Evolutionary conservation across 2,329 filamentous ascomycete species (phyloP).

Genomic region (Phaeosphaeriaceae sp.): DNA sequence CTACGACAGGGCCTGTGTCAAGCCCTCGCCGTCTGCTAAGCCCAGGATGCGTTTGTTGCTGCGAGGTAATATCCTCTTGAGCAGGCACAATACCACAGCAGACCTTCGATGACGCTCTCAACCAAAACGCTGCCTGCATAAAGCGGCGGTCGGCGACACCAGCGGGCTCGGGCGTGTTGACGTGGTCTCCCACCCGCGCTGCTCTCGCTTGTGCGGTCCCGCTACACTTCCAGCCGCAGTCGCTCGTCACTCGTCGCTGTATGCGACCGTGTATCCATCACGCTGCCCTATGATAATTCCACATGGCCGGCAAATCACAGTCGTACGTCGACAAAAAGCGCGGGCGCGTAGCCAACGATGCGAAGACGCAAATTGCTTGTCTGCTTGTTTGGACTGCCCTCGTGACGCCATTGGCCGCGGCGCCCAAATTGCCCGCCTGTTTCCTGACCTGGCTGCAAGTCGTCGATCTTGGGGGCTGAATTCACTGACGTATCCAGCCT

Average conservation of each 20-base stretch:
- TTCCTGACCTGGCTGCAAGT: constrained; percentile 4
- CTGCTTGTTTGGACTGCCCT: constrained; percentile 5
- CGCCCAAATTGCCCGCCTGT: constrained; percentile 26
- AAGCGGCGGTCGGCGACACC: constrained; percentile 5
- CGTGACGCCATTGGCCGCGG: constrained; percentile 21
- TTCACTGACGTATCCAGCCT: not conserved
- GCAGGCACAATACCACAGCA: not conserved
- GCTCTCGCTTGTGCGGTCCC: not conserved
- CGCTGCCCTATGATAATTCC: not conserved
- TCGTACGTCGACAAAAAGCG: constrained; percentile 24
- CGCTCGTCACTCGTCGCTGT: not conserved
- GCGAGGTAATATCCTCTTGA: not conserved
- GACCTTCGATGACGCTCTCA: constrained; percentile 12
- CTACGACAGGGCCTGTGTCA: not conserved
- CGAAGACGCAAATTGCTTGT: constrained; percentile 21
- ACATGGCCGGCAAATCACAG: constrained; percentile 38
- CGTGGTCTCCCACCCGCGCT: constrained; percentile 5
- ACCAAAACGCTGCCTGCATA: constrained; percentile 7
- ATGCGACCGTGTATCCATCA: not conserved
- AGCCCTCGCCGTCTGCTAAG: not conserved
- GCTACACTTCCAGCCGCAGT: not conserved
- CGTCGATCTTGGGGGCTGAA: not conserved
- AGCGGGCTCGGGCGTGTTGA: constrained; percentile 13
- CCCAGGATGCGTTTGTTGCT: not conserved
- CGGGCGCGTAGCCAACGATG: constrained; percentile 45